Conservation (phyloP, 148 eudicot genomes). For the Arbutus unedo region DNA sequence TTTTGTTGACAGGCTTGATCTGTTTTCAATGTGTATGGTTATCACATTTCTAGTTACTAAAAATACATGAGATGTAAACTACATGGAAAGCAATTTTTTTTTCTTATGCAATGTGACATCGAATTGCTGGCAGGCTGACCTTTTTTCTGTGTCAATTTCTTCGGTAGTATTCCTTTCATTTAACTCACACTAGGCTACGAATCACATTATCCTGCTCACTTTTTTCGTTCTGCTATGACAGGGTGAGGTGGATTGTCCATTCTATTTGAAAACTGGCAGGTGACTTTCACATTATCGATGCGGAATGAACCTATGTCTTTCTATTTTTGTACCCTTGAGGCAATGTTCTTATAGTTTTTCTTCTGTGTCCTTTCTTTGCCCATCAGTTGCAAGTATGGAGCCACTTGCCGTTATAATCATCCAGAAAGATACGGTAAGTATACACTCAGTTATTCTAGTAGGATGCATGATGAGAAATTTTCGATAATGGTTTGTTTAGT, state of each 20-base stretch:
- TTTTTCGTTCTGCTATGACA: slow-evolving; percentile 32
- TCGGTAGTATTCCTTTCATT: neutral
- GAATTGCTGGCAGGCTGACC: neutral
- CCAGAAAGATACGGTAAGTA: slow-evolving; percentile 76
- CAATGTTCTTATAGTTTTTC: slow-evolving; percentile 9
- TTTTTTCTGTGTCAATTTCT: neutral
- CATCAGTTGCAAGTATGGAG: slow-evolving; percentile 88
- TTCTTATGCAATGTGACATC: neutral
- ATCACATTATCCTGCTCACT: neutral
- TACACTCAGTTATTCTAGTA: neutral
- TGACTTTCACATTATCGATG: slow-evolving; percentile 17
- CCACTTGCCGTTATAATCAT: slow-evolving; percentile 89
- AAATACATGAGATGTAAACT: neutral
- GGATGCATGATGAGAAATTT: neutral
- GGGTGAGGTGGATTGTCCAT: slow-evolving; percentile 94
- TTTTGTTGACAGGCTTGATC: too few species aligned
- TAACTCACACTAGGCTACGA: neutral
- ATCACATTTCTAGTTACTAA: neutral
- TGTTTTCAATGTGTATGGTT: too few species aligned
- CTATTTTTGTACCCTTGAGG: neutral
- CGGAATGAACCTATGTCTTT: slow-evolving; percentile 8
- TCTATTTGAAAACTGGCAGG: slow-evolving; percentile 97
- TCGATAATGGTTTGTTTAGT: neutral
- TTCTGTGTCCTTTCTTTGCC: slow-evolving; percentile 8
- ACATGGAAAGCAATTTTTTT: neutral